Evolutionary conservation across 106 monocot species (phyloP), one percentile per base, ranked within the genome.

Genomic region (Posidonia australis): DNA sequence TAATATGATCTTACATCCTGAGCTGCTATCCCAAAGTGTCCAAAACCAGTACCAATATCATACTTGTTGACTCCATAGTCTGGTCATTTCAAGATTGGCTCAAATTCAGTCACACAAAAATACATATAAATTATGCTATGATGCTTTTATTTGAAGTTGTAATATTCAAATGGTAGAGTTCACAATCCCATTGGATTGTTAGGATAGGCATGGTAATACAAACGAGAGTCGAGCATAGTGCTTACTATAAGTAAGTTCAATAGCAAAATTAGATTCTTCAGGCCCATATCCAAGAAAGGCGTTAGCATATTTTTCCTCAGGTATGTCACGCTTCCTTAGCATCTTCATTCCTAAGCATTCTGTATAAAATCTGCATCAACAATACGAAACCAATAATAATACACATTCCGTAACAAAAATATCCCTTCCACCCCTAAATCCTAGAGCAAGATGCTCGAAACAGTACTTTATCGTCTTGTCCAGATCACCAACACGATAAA

Each of bases 211-310:
- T n/a, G n/a, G n/a, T n/a, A n/a, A n/a, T n/a, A n/a, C n/a, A n/a
- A n/a, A n/a, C n/a, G n/a, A n/a, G n/a, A n/a, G n/a, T n/a, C n/a
- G n/a, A n/a, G n/a, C n/a, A n/a, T n/a, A n/a, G 26, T 25, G 23
- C 70, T 72, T 79, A 87, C 86, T 84, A 65, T 92, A 92, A 42
- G 87, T 92, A 25, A 92, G 80, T 57, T 92, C 92, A 23, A 84
- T 76, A 22, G 77, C 90, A 48, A 96, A 96, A 67, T 96, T 84
- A 24, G 90, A 87, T 57, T 87, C 87, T 72, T 96, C 96, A 56
- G 96, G 87, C n/a, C 96, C 96, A 70, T 77, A 96, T 20, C 96
- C 96, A 76, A 96, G 90, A 54, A 96, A 96, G 58, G 96, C 96
- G 76, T 96, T 96, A 29, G 90, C 81, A 52, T 90, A 96, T 77